Conservation (phyloP, 2,329 filamentous ascomycete species). For the Neurospora sp. region DNA sequence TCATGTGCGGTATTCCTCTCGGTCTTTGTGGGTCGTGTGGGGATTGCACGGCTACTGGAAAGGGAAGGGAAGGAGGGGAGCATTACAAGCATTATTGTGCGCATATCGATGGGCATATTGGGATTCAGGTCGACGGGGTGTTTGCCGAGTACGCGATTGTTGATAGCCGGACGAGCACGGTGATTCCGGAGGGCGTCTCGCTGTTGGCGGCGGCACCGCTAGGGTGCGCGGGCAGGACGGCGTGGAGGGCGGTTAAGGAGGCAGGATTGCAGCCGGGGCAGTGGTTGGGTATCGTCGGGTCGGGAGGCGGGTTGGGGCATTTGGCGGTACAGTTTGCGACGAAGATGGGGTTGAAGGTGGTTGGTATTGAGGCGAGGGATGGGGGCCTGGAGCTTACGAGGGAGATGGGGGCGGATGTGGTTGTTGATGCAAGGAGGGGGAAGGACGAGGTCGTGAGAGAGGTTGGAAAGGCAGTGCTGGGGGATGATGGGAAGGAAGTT, state of each 20-base stretch:
- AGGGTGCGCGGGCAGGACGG: constrained; percentile 44
- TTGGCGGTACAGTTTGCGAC: constrained; percentile 41
- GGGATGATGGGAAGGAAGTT: constrained; percentile 39
- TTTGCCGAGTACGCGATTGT: constrained; percentile 47
- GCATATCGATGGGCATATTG: constrained; percentile 33
- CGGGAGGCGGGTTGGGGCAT: constrained; percentile 44
- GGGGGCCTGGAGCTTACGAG: constrained; percentile 38
- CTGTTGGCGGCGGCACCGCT: constrained; percentile 45
- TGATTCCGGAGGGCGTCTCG: constrained; percentile 37
- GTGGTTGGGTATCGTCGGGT: constrained; percentile 36
- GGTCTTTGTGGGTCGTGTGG: constrained; percentile 42
- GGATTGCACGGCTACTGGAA: constrained; percentile 33
- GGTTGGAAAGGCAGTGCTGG: constrained; percentile 38
- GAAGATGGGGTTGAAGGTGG: constrained; percentile 37
- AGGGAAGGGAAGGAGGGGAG: constrained; percentile 25
- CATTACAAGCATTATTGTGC: constrained; percentile 43
- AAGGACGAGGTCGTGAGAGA: constrained; percentile 37
- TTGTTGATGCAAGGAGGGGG: constrained; percentile 41
- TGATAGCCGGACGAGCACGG: constrained; percentile 36
- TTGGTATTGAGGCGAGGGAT: constrained; percentile 46
- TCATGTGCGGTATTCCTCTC: constrained; percentile 45
- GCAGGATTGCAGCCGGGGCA: constrained; percentile 25
- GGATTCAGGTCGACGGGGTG: constrained; percentile 41
- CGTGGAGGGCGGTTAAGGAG: constrained; percentile 36
- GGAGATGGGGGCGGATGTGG: constrained; percentile 38